Evolutionary conservation across 2,329 filamentous ascomycete species (phyloP).

Genomic region (Penicillium frequentans): DNA sequence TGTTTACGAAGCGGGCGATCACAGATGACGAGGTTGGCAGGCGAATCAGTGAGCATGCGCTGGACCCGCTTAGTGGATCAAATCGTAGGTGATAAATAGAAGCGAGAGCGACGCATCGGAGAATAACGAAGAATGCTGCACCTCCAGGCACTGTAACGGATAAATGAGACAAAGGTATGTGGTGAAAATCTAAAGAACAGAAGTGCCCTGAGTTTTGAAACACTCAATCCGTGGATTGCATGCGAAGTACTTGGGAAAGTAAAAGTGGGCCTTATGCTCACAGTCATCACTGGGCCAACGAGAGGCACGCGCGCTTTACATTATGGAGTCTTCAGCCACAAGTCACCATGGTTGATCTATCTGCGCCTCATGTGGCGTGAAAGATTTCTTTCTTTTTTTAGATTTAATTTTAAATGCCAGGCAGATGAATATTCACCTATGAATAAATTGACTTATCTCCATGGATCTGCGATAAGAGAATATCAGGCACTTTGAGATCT

Average conservation of each 20-base stretch:
- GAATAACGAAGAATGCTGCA: background rate
- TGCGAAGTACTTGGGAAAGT: background rate
- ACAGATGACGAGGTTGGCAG: constrained; percentile 17
- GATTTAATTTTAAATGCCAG: background rate
- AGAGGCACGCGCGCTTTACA: constrained; percentile 1
- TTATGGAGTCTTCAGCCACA: background rate
- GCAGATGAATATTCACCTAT: background rate
- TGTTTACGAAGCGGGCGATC: constrained; percentile 26
- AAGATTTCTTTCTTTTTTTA: constrained; percentile 10
- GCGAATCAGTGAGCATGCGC: constrained; percentile 18
- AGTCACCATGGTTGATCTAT: background rate
- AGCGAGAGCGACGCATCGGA: background rate
- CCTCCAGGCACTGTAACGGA: background rate
- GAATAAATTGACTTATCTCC: too few relatives aligned
- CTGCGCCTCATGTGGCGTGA: background rate
- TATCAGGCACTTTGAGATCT: background rate
- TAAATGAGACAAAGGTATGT: background rate
- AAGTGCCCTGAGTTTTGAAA: constrained; percentile 2
- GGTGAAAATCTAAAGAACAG: background rate
- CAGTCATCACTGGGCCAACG: constrained; percentile 22
- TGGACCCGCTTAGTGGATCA: constrained; percentile 16
- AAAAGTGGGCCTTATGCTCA: background rate
- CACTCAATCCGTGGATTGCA: constrained; percentile 11
- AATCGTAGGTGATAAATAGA: background rate
- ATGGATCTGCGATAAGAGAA: too few relatives aligned